Base-by-base conservation (phyloP, 352 stramenopile genomes). In the Phytopythium helicoides region DNA sequence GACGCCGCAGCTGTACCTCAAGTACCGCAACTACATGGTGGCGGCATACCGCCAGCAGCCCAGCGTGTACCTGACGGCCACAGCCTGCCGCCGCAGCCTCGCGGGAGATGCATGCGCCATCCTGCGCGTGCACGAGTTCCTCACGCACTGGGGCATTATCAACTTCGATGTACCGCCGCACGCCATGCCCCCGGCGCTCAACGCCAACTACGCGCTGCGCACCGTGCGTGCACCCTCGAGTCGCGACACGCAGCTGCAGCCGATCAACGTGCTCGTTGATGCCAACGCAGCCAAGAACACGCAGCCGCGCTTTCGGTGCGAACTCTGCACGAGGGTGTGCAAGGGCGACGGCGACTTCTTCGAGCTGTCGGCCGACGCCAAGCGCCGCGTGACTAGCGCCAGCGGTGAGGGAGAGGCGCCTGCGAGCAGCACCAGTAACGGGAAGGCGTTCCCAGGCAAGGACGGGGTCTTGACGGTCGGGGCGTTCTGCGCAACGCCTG, bases 1-100 rank as follows among this genome's bases (percentile, higher is more conserved):
- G 56, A 78, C 65, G 22, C 62, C 68, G 31, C 59, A 83, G 58
- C 55, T 91, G 14, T 94, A 94, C 64, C 70, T 92, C 48, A 89
- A 87, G 61, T 94, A 94, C 64, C 81, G 81, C 62, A 94, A 94
- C 64, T 94, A 87, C 59, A 94, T 92, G 81, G 71, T 94, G 34
- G 63, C 91, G 56, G 78, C 79, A 6, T 94, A 88, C 50, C 71
- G 81, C 34, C 79, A 90, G 60, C 77, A 90, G 59, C 83, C 83
- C 10, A 66, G 86, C 46, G 76, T 89, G 54, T 94, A 91, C 58
- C 56, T 94, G 22, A 91, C 83, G 23, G 83, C 83, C 25, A 94
- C 81, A 16, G 81, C 83, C 6, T 94, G 83, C 56, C 83, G 83
- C 28, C 81, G 83, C 47, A 90, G 88, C 49, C 66, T 94, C 34